These are phyloP conservation scores for Citeromyces matritensis DNA, from an alignment of 805 yeast species.

Conservation along the genomic window DNA sequence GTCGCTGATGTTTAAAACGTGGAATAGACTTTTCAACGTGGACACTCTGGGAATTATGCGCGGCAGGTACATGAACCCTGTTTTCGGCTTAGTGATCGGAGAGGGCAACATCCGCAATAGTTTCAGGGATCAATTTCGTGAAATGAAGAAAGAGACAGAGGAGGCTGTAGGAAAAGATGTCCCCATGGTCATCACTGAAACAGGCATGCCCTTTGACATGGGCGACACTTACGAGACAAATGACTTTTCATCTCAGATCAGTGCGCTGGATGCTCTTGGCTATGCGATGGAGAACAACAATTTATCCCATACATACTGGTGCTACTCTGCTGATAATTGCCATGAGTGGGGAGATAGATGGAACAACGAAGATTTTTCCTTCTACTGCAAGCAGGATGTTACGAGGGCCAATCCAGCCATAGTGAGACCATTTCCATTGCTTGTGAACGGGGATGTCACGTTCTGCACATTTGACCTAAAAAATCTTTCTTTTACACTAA, in stretches of 20 bases:
- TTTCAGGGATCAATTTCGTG: slow-evolving; percentile 50
- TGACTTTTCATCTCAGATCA: slow-evolving; percentile 54
- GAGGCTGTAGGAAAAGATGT: slow-evolving; percentile 42
- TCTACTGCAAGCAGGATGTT: slow-evolving; percentile 59
- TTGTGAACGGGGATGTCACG: slow-evolving; percentile 42
- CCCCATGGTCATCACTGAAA: slow-evolving; percentile 78
- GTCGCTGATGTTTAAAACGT: slow-evolving; percentile 80
- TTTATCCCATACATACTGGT: slow-evolving; percentile 74
- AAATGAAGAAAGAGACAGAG: slow-evolving; percentile 49
- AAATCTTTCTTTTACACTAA: slow-evolving; percentile 28
- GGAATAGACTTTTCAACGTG: slow-evolving; percentile 75
- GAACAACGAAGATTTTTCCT: slow-evolving; percentile 89
- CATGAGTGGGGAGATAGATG: slow-evolving; percentile 86
- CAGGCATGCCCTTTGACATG: slow-evolving; percentile 98
- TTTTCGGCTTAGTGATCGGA: slow-evolving; percentile 67
- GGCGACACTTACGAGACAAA: slow-evolving; percentile 59
- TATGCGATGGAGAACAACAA: slow-evolving; percentile 65
- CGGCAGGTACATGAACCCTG: slow-evolving; percentile 58
- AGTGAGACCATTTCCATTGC: slow-evolving; percentile 61
- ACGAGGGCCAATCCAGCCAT: slow-evolving; percentile 57
- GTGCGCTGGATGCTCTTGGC: slow-evolving; percentile 73
- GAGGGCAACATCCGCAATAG: slow-evolving; percentile 65
- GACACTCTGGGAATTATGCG: slow-evolving; percentile 84
- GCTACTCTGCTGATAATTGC: slow-evolving; percentile 56
- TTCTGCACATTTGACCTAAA: slow-evolving; percentile 45